Conservation (phyloP, 2,329 filamentous ascomycete species). For the Thermomyces lanuginosus region DNA sequence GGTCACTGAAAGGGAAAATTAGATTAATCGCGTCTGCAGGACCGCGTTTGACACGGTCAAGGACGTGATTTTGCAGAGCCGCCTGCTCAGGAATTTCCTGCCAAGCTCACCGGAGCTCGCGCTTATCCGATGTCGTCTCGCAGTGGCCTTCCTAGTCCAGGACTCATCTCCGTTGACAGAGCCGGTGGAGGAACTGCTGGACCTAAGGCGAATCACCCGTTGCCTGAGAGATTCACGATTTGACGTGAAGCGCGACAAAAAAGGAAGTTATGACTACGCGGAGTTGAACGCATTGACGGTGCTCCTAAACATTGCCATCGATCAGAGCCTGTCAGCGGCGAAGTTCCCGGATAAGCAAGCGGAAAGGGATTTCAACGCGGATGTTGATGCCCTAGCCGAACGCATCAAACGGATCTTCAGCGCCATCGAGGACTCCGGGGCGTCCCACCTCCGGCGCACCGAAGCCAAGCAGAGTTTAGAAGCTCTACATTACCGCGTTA, state of each 20-base stretch:
- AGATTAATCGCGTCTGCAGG: slow-evolving; percentile 17
- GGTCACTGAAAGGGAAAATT: neutral
- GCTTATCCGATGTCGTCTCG: slow-evolving; percentile 26
- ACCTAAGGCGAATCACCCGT: slow-evolving; percentile 16
- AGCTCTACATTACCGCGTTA: slow-evolving; percentile 54
- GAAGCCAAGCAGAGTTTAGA: slow-evolving; percentile 65
- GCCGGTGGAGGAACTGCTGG: slow-evolving; percentile 12
- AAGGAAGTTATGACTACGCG: slow-evolving; percentile 40
- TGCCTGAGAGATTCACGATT: slow-evolving; percentile 18
- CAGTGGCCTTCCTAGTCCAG: slow-evolving; percentile 19
- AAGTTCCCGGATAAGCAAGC: slow-evolving; percentile 17
- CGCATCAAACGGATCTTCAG: slow-evolving; percentile 41
- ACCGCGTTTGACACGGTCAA: slow-evolving; percentile 19
- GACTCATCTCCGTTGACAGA: slow-evolving; percentile 14
- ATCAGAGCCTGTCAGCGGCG: slow-evolving; percentile 37
- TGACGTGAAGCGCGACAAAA: slow-evolving; percentile 14
- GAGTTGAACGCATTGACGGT: slow-evolving; percentile 48
- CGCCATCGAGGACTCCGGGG: slow-evolving; percentile 58
- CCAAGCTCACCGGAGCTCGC: slow-evolving; percentile 22
- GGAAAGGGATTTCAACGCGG: slow-evolving; percentile 46
- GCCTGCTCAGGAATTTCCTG: slow-evolving; percentile 24
- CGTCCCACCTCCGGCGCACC: slow-evolving; percentile 53
- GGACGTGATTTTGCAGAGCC: slow-evolving; percentile 23
- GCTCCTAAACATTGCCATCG: slow-evolving; percentile 60
- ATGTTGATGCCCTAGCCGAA: slow-evolving; percentile 50